Evolutionary conservation across 805 yeast genomes (phyloP).

Genomic region (Candida lessepsii): DNA sequence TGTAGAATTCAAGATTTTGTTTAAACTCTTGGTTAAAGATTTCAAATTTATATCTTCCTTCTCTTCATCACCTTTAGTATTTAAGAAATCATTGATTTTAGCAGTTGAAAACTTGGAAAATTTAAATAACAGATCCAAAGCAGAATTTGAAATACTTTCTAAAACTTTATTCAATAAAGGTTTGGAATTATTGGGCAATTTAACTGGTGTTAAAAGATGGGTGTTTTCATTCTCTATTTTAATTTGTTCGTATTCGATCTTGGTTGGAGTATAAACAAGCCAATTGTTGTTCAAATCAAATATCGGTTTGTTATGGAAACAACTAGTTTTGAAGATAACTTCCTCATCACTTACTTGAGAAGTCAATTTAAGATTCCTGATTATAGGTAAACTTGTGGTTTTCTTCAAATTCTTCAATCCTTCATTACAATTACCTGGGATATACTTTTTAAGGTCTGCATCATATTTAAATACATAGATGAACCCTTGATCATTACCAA

Average conservation of each 20-base stretch:
- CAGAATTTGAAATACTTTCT: constrained; percentile 48
- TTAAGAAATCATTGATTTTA: constrained; percentile 41
- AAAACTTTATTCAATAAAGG: constrained; percentile 50
- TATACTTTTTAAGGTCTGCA: background rate
- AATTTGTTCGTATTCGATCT: constrained; percentile 32
- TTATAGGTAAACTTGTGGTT: constrained; percentile 21
- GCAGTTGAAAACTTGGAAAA: constrained; percentile 44
- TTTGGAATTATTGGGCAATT: constrained; percentile 45
- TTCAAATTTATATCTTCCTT: constrained; percentile 22
- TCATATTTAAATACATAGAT: constrained; percentile 17
- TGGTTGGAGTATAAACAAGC: constrained; percentile 47
- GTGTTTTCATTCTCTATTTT: constrained; percentile 18
- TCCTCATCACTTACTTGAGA: constrained; percentile 19
- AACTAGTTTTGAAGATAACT: constrained; percentile 30
- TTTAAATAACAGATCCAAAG: constrained; percentile 50
- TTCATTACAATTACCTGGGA: constrained; percentile 19
- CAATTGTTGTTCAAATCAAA: constrained; percentile 50
- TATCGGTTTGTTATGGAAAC: constrained; percentile 38
- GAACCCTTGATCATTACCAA: constrained; percentile 24
- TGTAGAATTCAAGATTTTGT: constrained; percentile 34
- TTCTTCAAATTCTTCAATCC: constrained; percentile 20
- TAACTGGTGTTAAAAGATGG: constrained; percentile 42
- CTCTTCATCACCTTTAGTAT: constrained; percentile 13
- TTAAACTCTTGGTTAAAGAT: constrained; percentile 30
- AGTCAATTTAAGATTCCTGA: constrained; percentile 13